Percentiles rank a stretch among this genome's conserved stretches.
These are phyloP conservation scores for Saraca asoca DNA, from an alignment of 331 rosid genomes.

Conservation along the genomic window DNA sequence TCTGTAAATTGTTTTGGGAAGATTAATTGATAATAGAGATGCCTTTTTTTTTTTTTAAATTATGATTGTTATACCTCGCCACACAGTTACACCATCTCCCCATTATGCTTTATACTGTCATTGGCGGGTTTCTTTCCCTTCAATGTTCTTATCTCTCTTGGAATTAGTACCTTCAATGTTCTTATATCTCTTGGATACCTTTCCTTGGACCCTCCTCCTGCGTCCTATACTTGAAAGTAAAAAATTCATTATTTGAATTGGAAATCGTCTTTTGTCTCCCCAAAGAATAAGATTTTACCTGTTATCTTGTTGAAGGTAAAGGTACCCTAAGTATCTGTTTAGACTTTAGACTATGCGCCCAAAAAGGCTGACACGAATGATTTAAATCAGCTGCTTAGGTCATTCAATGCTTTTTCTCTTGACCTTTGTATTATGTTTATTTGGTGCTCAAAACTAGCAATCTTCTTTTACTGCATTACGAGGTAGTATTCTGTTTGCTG, in stretches of 20 bases:
- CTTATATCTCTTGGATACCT: too few species aligned
- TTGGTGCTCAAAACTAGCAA: not conserved
- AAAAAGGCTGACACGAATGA: not conserved
- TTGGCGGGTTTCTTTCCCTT: not conserved
- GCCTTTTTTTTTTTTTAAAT: too few species aligned
- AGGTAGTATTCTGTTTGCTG: too few species aligned
- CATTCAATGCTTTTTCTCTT: not conserved
- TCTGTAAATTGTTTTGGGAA: not conserved
- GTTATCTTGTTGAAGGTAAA: constrained; percentile 12
- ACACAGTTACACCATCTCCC: too few species aligned
- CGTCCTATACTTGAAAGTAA: too few species aligned
- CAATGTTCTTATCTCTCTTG: constrained; percentile 6
- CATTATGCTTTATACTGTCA: not conserved
- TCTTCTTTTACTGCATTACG: too few species aligned
- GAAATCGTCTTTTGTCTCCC: too few species aligned
- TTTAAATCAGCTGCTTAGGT: not conserved
- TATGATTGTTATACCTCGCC: too few species aligned
- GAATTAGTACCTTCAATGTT: not conserved
- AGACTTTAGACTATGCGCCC: not conserved
- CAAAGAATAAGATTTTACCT: not conserved
- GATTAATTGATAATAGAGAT: too few species aligned
- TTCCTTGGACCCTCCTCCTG: too few species aligned
- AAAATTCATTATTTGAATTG: too few species aligned
- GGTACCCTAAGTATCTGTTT: not conserved
- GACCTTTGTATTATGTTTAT: not conserved